phyloP scores from a whole-genome alignment of 2,329 filamentous ascomycete species.

The Epichloe uncinata region DNA sequence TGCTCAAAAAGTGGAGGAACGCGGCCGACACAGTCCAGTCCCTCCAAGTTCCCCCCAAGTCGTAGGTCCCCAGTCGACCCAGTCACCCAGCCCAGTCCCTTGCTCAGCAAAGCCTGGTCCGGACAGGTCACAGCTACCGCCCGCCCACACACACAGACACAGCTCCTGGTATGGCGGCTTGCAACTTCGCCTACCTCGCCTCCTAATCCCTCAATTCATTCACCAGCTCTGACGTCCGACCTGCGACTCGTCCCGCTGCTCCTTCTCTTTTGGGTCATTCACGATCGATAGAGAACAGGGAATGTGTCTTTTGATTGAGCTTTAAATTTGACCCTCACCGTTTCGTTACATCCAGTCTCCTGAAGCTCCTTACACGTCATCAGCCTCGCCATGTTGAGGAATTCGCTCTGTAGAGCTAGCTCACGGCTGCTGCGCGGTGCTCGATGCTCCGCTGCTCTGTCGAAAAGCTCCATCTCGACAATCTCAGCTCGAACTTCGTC shows the following conservation, averaged over 20 bases:
- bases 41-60: neutral
- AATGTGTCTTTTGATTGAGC: constrained; percentile 15
- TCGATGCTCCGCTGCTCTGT: constrained; percentile 30
- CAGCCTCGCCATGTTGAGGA: constrained; percentile 53
- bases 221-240: constrained; percentile 7
- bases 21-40: constrained; percentile 10
- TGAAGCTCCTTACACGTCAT: constrained; percentile 5
- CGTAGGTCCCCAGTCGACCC: no score
- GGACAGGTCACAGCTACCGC: constrained; percentile 1
- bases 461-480: constrained; percentile 30
- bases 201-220: constrained; percentile 5
- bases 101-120: neutral
- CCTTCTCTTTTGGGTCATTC: constrained; percentile 23
- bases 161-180: neutral
- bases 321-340: constrained; percentile 10
- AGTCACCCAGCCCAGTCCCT: neutral
- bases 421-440: constrained; percentile 45
- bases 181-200: constrained; percentile 3
- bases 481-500: constrained; percentile 26
- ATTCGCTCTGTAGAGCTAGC: constrained; percentile 51
- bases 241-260: constrained; percentile 36
- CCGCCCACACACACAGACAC: neutral
- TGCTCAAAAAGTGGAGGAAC: constrained; percentile 14
- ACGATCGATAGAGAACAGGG: constrained; percentile 19
- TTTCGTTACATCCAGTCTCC: constrained; percentile 6